Conservation (phyloP, 805 yeast species). For the Cyberlindnera samutprakarnensis region DNA sequence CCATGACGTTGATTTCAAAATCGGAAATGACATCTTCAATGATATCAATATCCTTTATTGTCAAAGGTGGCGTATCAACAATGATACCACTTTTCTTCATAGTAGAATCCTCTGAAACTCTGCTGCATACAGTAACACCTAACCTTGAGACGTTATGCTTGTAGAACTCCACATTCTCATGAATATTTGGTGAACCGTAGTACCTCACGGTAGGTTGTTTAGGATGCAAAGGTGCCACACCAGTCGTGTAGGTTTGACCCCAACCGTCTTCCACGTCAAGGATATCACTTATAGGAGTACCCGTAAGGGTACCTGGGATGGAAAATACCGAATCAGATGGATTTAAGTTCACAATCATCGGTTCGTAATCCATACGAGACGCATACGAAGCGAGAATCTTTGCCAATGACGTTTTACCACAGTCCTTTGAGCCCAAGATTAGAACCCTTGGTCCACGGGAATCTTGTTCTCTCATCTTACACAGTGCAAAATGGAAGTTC, state of each 20-base stretch:
- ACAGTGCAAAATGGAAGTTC: constrained; percentile 71
- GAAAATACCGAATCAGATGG: constrained; percentile 65
- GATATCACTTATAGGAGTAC: constrained; percentile 75
- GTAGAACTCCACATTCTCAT: constrained; percentile 38
- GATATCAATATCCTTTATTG: constrained; percentile 39
- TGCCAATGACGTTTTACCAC: constrained; percentile 75
- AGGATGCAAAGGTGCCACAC: constrained; percentile 71
- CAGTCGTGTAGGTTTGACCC: constrained; percentile 74
- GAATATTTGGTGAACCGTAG: constrained; percentile 60
- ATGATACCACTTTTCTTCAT: constrained; percentile 48
- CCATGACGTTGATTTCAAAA: constrained; percentile 50
- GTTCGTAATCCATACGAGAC: constrained; percentile 57
- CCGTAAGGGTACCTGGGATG: constrained; percentile 78
- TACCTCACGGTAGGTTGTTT: constrained; percentile 83
- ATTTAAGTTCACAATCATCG: constrained; percentile 72
- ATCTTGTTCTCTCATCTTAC: constrained; percentile 35
- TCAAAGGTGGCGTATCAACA: constrained; percentile 67
- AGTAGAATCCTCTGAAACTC: constrained; percentile 43
- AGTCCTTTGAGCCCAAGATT: constrained; percentile 60
- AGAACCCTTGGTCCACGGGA: constrained; percentile 41
- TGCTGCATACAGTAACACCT: constrained; percentile 28
- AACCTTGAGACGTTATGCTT: constrained; percentile 22
- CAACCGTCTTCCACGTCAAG: constrained; percentile 73
- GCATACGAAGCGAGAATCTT: constrained; percentile 73
- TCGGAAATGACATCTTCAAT: constrained; percentile 52